A percentile compares a stretch with the other conserved stretches of the same genome.
phyloP scores from a whole-genome alignment of 2,329 filamentous ascomycete genomes.

The Monosporascus sp. region DNA sequence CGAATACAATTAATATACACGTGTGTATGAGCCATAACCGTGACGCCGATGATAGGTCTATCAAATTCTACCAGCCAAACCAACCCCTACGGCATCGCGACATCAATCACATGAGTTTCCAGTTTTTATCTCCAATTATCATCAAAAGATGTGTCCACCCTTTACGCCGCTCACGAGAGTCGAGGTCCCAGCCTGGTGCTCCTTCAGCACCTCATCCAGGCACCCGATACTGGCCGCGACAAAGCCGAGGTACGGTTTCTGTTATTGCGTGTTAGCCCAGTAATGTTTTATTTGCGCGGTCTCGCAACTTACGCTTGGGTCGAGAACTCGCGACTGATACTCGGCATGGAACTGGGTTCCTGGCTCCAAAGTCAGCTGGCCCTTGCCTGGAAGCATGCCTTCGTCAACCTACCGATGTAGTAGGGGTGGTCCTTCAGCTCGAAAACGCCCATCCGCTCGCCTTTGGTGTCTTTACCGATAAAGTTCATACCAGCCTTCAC shows the following conservation, averaged over 20 bases:
- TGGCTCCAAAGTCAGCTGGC: not conserved
- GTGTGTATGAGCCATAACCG: too few species aligned
- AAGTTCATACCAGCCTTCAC: conserved; percentile 67
- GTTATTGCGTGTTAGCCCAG: not conserved
- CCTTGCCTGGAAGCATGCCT: not conserved
- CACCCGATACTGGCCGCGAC: conserved; percentile 71
- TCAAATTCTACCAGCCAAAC: too few species aligned
- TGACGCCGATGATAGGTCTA: too few species aligned
- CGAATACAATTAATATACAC: too few species aligned
- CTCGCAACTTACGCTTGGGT: conserved; percentile 38
- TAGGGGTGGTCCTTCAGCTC: conserved; percentile 80
- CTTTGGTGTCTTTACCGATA: conserved; percentile 73
- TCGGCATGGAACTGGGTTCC: conserved; percentile 86
- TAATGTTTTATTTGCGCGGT: not conserved
- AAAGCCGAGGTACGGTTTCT: conserved; percentile 67
- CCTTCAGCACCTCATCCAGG: conserved; percentile 38
- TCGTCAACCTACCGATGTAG: conserved; percentile 51
- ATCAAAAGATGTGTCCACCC: too few species aligned
- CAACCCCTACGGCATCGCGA: too few species aligned
- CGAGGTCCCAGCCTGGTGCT: conserved; percentile 2
- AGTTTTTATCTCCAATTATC: too few species aligned
- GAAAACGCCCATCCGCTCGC: conserved; percentile 75
- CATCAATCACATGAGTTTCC: too few species aligned
- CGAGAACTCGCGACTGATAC: conserved; percentile 70
- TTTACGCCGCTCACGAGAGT: too few species aligned